phyloP scores from a whole-genome alignment of 805 yeast species.

The Suhomyces tanzawaensis region DNA sequence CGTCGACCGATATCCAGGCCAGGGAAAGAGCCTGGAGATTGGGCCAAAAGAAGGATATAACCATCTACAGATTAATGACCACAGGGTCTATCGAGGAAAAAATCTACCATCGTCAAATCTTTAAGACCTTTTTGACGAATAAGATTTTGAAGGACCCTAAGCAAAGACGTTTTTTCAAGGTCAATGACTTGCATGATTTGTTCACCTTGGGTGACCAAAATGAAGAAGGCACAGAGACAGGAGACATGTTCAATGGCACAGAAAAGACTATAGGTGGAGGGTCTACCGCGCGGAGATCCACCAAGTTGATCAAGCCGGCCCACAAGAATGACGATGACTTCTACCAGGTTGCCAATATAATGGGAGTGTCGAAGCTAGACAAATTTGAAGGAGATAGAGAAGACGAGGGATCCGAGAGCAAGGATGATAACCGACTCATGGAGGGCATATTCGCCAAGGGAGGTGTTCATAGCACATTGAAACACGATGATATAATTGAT shows the following conservation, averaged over 20 bases:
- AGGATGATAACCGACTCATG: conserved; percentile 61
- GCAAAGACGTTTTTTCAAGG: conserved; percentile 88
- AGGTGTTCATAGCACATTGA: conserved; percentile 70
- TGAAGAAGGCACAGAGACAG: conserved; percentile 66
- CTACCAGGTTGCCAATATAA: conserved; percentile 55
- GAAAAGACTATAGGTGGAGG: conserved; percentile 36
- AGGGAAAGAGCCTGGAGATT: conserved; percentile 96
- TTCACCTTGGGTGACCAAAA: conserved; percentile 79
- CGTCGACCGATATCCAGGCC: conserved; percentile 96
- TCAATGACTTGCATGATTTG: conserved; percentile 86
- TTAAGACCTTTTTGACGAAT: conserved; percentile 90
- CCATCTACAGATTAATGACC: conserved; percentile 86
- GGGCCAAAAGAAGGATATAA: conserved; percentile 90
- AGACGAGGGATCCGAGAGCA: conserved; percentile 18
- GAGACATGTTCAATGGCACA: conserved; percentile 54
- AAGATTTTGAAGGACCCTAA: conserved; percentile 94
- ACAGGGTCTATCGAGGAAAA: conserved; percentile 97
- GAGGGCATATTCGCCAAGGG: conserved; percentile 70
- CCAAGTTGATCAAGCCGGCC: conserved; percentile 22
- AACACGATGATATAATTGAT: conserved; percentile 75
- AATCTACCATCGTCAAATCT: conserved; percentile 93
- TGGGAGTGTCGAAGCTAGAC: conserved; percentile 74
- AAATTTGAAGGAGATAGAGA: conserved; percentile 55
- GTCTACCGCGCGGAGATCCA: conserved; percentile 16
- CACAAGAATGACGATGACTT: conserved; percentile 63